phyloP scores from a whole-genome alignment of 2,329 filamentous ascomycete genomes.

The Orbilia oligospora region DNA sequence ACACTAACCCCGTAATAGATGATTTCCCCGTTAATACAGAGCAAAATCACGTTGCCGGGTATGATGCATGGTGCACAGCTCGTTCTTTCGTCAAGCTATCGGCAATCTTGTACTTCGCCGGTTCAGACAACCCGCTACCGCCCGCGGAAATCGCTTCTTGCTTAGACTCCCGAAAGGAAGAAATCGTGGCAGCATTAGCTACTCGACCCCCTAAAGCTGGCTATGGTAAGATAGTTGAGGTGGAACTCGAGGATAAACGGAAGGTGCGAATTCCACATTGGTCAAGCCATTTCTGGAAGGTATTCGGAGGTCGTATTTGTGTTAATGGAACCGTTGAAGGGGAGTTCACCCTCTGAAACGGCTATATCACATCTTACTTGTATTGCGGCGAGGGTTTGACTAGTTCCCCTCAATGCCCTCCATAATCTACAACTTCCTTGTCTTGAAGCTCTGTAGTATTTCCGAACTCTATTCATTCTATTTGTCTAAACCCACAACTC shows the following conservation, averaged over 20 bases:
- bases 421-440: slow-evolving; percentile 6
- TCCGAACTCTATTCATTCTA: not conserved
- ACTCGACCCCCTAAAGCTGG: slow-evolving; percentile 28
- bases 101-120: slow-evolving; percentile 33
- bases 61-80: slow-evolving; percentile 54
- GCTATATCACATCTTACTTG: no score
- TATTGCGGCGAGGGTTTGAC: slow-evolving; percentile 10
- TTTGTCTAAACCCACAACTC: not conserved
- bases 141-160: slow-evolving; percentile 30
- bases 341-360: slow-evolving; percentile 45
- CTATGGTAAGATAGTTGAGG: slow-evolving; percentile 23
- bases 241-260: slow-evolving; percentile 27
- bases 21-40: slow-evolving; percentile 8
- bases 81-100: slow-evolving; percentile 37
- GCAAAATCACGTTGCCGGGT: slow-evolving; percentile 44
- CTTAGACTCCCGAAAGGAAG: slow-evolving; percentile 26
- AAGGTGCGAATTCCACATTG: slow-evolving; percentile 25
- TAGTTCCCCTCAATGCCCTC: slow-evolving; percentile 20
- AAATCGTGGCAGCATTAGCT: slow-evolving; percentile 32
- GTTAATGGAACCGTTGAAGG: slow-evolving; percentile 58
- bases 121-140: slow-evolving; percentile 27
- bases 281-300: slow-evolving; percentile 54
- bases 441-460: slow-evolving; percentile 17
- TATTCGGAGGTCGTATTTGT: slow-evolving; percentile 42
- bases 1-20: not conserved